phyloP scores from a whole-genome alignment of 169 alveolate genomes.

The Plasmodium chabaudi region DNA sequence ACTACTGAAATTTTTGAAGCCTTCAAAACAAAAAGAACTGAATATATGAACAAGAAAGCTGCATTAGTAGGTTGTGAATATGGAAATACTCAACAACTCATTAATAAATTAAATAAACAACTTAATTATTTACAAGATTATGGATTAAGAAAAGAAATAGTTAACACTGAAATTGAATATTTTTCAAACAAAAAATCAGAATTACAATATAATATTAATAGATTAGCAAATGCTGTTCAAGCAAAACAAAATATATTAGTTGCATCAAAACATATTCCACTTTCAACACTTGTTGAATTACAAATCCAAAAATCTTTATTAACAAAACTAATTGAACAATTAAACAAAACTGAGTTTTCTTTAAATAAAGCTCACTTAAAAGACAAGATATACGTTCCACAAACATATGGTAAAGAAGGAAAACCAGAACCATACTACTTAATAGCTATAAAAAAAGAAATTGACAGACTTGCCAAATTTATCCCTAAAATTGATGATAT shows the following conservation, averaged over 20 bases:
- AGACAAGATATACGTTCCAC: constrained; percentile 15
- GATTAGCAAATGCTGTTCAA: constrained; percentile 1
- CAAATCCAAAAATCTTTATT: constrained; percentile 45
- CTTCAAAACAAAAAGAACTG: not conserved
- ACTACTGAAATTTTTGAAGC: not conserved
- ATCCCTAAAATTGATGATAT: constrained; percentile 36
- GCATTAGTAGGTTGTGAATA: not conserved
- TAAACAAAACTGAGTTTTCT: constrained; percentile 2
- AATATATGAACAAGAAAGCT: constrained; percentile 1
- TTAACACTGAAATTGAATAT: constrained; percentile 6
- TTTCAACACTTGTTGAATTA: constrained; percentile 18
- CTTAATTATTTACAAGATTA: constrained; percentile 34
- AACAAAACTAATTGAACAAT: constrained; percentile 18
- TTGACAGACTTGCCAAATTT: constrained; percentile 22
- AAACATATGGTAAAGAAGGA: not conserved
- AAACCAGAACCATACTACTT: constrained; percentile 50
- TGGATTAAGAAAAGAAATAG: constrained; percentile 17
- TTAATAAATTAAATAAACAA: constrained; percentile 30
- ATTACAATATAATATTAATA: constrained; percentile 9
- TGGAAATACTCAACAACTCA: not conserved
- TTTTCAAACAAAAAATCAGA: not conserved
- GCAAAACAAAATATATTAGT: constrained; percentile 8
- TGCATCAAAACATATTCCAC: not conserved
- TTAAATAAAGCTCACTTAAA: constrained; percentile 18
- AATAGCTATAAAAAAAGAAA: constrained; percentile 33